phyloP scores from a whole-genome alignment of 495 filamentous ascomycete species.

The Mycothermus thermophilus region DNA sequence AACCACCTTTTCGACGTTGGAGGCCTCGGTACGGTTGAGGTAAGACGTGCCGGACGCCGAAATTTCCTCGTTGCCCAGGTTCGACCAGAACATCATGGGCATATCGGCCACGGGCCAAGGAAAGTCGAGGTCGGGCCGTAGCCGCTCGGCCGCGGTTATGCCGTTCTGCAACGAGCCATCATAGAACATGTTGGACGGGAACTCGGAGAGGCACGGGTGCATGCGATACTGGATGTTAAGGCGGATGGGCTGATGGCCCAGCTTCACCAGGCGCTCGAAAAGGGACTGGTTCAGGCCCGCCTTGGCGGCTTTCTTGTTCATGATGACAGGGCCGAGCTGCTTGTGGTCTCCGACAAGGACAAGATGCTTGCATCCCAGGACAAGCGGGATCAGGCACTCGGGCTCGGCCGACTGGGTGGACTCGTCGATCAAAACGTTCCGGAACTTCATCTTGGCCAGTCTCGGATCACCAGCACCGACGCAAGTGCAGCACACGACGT shows the following conservation, averaged over 20 bases:
- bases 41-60: constrained; percentile 96
- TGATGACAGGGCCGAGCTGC: constrained; percentile 95
- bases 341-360: constrained; percentile 97
- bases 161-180: constrained; percentile 96
- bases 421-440: constrained; percentile 95
- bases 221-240: constrained; percentile 98
- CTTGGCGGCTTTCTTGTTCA: constrained; percentile 99
- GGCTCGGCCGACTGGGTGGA: constrained; percentile 98
- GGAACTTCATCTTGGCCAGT: constrained; percentile 91
- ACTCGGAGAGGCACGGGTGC: constrained; percentile 96
- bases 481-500: constrained; percentile 98
- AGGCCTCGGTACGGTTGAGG: constrained; percentile 90
- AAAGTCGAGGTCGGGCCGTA: constrained; percentile 92
- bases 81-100: constrained; percentile 99
- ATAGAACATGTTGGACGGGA: constrained; percentile 99
- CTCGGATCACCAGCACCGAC: constrained; percentile 95
- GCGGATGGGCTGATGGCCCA: constrained; percentile 83
- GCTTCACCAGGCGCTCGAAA: constrained; percentile 89
- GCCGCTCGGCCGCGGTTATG: constrained; percentile 74
- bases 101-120: constrained; percentile 90
- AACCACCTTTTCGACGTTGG: constrained; percentile 95
- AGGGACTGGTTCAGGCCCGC: constrained; percentile 94
- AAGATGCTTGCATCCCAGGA: constrained; percentile 95
- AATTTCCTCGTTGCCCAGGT: constrained; percentile 94
- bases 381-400: constrained; percentile 97